Conservation (phyloP, 2,329 filamentous ascomycete genomes). For the Parasarocladium wereldwijsianum region DNA sequence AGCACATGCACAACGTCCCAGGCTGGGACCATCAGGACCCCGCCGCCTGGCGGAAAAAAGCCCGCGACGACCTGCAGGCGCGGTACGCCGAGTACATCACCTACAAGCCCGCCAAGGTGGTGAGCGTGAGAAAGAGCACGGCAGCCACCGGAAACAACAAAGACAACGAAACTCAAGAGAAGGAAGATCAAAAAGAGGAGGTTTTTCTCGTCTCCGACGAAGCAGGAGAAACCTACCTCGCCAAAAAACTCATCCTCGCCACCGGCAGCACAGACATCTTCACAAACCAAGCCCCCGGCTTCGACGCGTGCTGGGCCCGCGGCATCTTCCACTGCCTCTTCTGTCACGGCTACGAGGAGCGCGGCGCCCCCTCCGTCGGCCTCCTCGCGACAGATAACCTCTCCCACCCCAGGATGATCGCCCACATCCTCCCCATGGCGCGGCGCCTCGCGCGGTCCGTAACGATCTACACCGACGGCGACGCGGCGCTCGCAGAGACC, state of each 20-base stretch:
- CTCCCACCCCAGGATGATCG: conserved; percentile 15
- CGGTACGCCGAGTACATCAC: conserved; percentile 21
- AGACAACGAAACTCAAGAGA: too few relatives aligned
- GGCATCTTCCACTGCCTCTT: conserved; percentile 39
- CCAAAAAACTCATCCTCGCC: conserved; percentile 39
- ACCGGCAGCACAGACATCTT: conserved; percentile 36
- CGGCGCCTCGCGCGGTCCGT: conserved; percentile 25
- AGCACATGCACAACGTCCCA: conserved; percentile 31
- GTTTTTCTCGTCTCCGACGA: conserved; percentile 16
- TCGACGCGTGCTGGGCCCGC: background rate
- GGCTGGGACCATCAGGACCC: conserved; percentile 24
- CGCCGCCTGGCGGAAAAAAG: conserved; percentile 18
- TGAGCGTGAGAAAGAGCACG: conserved; percentile 14
- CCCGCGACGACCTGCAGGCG: conserved; percentile 16
- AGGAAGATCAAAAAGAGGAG: conserved; percentile 11
- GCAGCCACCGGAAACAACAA: too few relatives aligned
- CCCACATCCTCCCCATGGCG: conserved; percentile 28
- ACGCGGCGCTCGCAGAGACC: conserved; percentile 15
- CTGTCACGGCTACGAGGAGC: conserved; percentile 45
- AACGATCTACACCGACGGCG: conserved; percentile 36
- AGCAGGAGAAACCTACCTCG: conserved; percentile 25
- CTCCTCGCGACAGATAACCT: conserved; percentile 27
- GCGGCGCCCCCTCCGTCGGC: conserved; percentile 27
- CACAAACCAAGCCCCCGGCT: too few relatives aligned
- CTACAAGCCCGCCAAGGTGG: conserved; percentile 15